Percentiles rank a stretch among this genome's conserved stretches.
Conservation (phyloP, 2,329 filamentous ascomycete species). For the Leptographium flavum region DNA sequence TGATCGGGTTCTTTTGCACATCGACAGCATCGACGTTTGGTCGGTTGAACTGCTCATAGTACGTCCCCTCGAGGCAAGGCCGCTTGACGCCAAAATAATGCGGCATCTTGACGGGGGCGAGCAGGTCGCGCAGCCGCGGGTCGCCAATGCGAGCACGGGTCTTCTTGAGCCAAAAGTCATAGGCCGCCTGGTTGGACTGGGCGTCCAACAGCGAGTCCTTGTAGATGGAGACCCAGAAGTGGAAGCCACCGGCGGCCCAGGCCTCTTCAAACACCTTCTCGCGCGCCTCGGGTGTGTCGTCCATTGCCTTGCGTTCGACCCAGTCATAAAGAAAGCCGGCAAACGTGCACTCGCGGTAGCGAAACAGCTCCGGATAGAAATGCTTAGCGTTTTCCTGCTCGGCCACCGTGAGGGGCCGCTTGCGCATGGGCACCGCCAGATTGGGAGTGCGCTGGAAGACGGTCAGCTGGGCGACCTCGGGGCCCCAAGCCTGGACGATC, state of each 20-base stretch:
- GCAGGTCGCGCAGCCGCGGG: constrained; percentile 29
- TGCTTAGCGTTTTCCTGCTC: constrained; percentile 33
- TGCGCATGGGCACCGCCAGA: constrained; percentile 46
- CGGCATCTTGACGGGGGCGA: constrained; percentile 36
- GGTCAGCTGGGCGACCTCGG: constrained; percentile 32
- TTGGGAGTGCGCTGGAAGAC: constrained; percentile 58
- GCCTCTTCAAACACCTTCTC: constrained; percentile 31
- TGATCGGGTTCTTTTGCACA: constrained; percentile 24
- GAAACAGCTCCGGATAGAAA: constrained; percentile 36
- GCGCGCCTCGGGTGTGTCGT: constrained; percentile 34
- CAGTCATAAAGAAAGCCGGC: constrained; percentile 46
- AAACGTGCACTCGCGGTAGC: constrained; percentile 35
- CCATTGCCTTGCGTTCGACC: constrained; percentile 37
- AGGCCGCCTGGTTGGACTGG: constrained; percentile 36
- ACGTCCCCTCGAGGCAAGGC: constrained; percentile 26
- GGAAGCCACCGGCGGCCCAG: constrained; percentile 39
- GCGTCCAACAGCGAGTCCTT: constrained; percentile 31
- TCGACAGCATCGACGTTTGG: constrained; percentile 27
- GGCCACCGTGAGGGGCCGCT: constrained; percentile 28
- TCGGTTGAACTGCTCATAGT: constrained; percentile 33
- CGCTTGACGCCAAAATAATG: constrained; percentile 42
- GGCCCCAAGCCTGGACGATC: constrained; percentile 45
- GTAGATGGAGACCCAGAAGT: constrained; percentile 38
- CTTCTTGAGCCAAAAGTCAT: constrained; percentile 41
- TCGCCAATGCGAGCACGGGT: constrained; percentile 34